Evolutionary conservation across 139 green algal genomes (phyloP), one percentile per base, ranked within the genome.

Genomic region (Chlorella sorokiniana): DNA sequence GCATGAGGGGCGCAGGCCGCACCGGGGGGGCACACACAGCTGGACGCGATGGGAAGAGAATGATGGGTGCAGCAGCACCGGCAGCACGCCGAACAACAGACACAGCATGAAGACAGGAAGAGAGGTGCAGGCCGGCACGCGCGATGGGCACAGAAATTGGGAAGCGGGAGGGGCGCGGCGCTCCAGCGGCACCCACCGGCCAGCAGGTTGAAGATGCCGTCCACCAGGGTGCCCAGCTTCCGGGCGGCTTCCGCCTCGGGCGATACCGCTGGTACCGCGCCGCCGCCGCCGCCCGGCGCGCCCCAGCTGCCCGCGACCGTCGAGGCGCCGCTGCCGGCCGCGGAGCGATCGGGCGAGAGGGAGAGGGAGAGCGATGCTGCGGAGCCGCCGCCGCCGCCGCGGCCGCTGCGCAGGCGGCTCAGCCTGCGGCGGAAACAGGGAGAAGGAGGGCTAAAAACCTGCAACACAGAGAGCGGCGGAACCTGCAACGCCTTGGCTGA

Each of bases 181-280:
- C n/a, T n/a, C n/a, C n/a, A n/a, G n/a, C n/a, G 38, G 23, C 56
- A 10, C 75, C 10, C 77, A 83, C 78, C 78, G 69, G 78, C 48
- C 65, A 83, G 4, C 33, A 82, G n/a, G 37, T 85, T 85, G 61
- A 88, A 29, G 11, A 85, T 38, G 1, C 41, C 41, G 23, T 82
- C 77, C 38, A 88, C 7, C 33, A 85, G 77, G 59, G 61, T 2
- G 1, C 23, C 35, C n/a, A 88, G 62, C 41, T 38, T 37, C 44
- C 61, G 44, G 2, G 73, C 54, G 16, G 78, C 64, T 52, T 77
- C 78, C 23, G 37, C 48, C 37, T 70, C n/a, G 4, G 40, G 78
- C 22, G 75, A 40, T 62, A 48, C 41, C 29, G 35, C 22, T 27
- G 52, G 6, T 51, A 11, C 31, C 41, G 45, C 45, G n/a, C 29